Evolutionary conservation across 2,329 filamentous ascomycete genomes (phyloP).

Genomic region (Xylariomycetidae sp.): DNA sequence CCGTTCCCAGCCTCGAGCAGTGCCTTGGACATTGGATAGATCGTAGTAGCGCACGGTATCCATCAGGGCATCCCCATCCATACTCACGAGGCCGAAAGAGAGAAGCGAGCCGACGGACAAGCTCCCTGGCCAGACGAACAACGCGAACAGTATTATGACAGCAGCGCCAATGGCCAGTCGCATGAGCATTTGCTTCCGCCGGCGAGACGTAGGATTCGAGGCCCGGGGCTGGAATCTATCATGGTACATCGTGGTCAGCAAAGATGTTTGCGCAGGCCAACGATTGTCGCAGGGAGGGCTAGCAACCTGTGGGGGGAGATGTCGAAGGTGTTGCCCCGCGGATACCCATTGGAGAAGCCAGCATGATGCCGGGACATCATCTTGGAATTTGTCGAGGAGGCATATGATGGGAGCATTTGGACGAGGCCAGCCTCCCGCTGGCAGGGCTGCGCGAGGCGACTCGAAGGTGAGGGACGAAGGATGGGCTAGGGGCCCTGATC

Average conservation of each 20-base stretch:
- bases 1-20: constrained; percentile 88
- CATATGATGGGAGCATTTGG: constrained; percentile 57
- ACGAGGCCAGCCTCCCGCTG: too few relatives aligned
- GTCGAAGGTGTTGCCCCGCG: constrained; percentile 70
- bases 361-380: constrained; percentile 82
- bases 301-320: constrained; percentile 85
- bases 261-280: background rate
- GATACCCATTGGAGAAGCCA: constrained; percentile 80
- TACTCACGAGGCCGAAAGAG: constrained; percentile 65
- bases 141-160: constrained; percentile 57
- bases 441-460: too few relatives aligned
- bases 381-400: constrained; percentile 46
- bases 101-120: constrained; percentile 54
- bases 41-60: constrained; percentile 98
- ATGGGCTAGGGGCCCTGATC: constrained; percentile 1
- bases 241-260: constrained; percentile 9
- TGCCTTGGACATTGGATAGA: constrained; percentile 83
- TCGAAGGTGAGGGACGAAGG: background rate
- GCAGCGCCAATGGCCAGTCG: constrained; percentile 57
- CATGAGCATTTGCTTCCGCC: constrained; percentile 65
- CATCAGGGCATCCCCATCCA: constrained; percentile 66
- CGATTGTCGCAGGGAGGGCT: constrained; percentile 20
- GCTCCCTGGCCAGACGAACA: constrained; percentile 69
- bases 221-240: constrained; percentile 78
- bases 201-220: constrained; percentile 62